A percentile compares a stretch with the other conserved stretches of the same genome.
Conservation (phyloP, 345 rosid species). For the Populus pruinosa region DNA sequence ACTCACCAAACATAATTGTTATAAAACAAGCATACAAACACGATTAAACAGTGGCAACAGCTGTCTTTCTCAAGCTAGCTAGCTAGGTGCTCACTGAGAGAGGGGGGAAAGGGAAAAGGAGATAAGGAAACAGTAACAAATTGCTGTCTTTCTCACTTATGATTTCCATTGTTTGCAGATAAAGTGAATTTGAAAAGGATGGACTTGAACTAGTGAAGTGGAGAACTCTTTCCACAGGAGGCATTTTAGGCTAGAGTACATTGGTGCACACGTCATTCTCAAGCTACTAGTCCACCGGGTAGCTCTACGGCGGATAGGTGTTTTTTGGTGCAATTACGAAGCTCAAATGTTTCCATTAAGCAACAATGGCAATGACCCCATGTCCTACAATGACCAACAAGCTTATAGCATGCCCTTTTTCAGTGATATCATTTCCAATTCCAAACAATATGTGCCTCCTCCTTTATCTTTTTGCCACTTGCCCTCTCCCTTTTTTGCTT, state of each 20-base stretch:
- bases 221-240: neutral
- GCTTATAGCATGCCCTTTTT: constrained; percentile 23
- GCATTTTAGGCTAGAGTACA: neutral
- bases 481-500: constrained; percentile 48
- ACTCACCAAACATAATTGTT: neutral
- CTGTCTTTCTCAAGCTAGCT: constrained; percentile 20
- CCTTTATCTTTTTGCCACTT: constrained; percentile 35
- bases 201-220: neutral
- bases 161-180: neutral
- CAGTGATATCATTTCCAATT: constrained; percentile 27
- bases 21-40: neutral
- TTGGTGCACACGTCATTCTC: constrained; percentile 22
- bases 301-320: neutral
- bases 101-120: neutral
- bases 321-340: constrained; percentile 18
- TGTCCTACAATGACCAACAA: constrained; percentile 36
- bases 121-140: neutral
- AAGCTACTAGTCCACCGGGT: neutral
- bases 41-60: neutral
- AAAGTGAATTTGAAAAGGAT: constrained; percentile 15
- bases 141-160: constrained; percentile 7
- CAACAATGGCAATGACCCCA: constrained; percentile 32
- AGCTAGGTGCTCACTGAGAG: neutral
- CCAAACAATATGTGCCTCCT: constrained; percentile 35
- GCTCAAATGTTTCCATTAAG: constrained; percentile 40